Evolutionary conservation across 2,329 filamentous ascomycete genomes (phyloP), one percentile per base, ranked within the genome.

Genomic region (Lachnellula arida): DNA sequence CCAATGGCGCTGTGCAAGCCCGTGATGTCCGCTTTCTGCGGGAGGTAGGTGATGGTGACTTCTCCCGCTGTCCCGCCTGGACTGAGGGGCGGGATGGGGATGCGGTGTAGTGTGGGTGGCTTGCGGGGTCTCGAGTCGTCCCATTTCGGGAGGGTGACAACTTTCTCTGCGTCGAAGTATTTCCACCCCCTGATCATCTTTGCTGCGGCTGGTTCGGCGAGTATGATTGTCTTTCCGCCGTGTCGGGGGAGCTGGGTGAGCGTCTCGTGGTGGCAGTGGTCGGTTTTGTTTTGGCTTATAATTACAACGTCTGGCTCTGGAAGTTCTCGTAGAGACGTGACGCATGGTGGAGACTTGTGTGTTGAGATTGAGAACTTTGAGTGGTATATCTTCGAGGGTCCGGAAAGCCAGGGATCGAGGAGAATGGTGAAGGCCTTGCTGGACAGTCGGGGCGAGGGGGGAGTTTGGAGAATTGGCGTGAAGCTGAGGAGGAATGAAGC

Each of bases 261-360:
- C 0, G 87, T 89, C 37, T 80, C 77, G 70, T 86, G 79, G 65
- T 90, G 82, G 70, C 87, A 89, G 66, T 89, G 87, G 65, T 89
- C 87, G 15, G 80, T 81, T 66, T 84, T 85, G 62, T 79, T 77
- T 63, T 86, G 82, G 5, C 79, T 82, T 56, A 85, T 76, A 49
- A 86, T 69, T 34, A 86, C 76, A 15, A 85, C 61, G 60, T 85
- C 80, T 3, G 81, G 78, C 49, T 77, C 73, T 3, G 75, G 72
- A 14, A 86, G 71, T 34, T 84, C 76, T 19, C 72, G 72, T 17
- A 86, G 72, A 17, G 84, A 83, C 0, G 76, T 72, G 56, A 89
- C 77, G 61, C 80, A 84, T 46, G 83, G 74, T 25, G 75, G 74
- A 17, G 76, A 70, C 44, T 75, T 82, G 60, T 84, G 83, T 46